phyloP scores from a whole-genome alignment of 768 basidiomycete species.

The Tylopilus felleus region DNA sequence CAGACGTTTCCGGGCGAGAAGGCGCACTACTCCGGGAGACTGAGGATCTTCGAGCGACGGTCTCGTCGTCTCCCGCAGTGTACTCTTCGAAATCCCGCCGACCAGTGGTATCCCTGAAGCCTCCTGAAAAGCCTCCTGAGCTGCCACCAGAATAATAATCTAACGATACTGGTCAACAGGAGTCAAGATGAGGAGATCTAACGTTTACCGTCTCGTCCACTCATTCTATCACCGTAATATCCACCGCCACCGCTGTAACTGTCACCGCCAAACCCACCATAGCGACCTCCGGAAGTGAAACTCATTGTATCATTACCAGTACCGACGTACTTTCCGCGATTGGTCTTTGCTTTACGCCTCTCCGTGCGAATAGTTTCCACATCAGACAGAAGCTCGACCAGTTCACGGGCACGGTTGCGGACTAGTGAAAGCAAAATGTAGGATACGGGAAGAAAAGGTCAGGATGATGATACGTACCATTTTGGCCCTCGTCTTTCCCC shows the following conservation, averaged over 20 bases:
- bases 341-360: conserved; percentile 87
- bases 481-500: conserved; percentile 97
- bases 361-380: conserved; percentile 88
- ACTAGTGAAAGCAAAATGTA: conserved; percentile 48
- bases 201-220: conserved; percentile 38
- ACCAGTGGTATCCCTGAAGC: conserved; percentile 58
- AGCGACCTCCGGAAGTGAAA: conserved; percentile 57
- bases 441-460: not conserved
- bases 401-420: conserved; percentile 88
- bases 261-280: conserved; percentile 71
- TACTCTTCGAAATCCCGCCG: conserved; percentile 85
- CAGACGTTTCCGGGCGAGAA: conserved; percentile 32
- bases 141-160: conserved; percentile 41
- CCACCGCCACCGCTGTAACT: conserved; percentile 34
- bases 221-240: conserved; percentile 44
- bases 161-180: conserved; percentile 17
- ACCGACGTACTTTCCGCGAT: conserved; percentile 87
- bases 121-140: conserved; percentile 56
- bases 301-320: conserved; percentile 78
- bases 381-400: conserved; percentile 88
- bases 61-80: conserved; percentile 94
- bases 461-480: conserved; percentile 53
- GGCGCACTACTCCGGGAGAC: conserved; percentile 30
- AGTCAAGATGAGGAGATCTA: conserved; percentile 1
- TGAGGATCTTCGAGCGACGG: conserved; percentile 37